Evolutionary conservation across 1,284 basidiomycete species (phyloP).

Genomic region (Sporisorium sorghi): DNA sequence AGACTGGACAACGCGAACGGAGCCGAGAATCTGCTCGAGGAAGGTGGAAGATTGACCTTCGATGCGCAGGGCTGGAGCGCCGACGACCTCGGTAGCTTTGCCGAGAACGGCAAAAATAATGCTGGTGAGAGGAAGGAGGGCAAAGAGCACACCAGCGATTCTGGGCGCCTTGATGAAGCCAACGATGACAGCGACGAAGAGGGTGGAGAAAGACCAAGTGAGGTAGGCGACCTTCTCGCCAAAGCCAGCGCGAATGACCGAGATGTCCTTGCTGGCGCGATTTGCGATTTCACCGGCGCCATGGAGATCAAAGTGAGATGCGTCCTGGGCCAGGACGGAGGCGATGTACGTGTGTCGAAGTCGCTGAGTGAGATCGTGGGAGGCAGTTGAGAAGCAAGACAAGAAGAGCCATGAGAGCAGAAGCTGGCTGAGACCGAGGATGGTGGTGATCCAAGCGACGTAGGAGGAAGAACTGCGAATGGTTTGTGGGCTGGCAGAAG

Average conservation of each 20-base stretch:
- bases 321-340: conserved; percentile 70
- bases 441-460: conserved; percentile 68
- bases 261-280: conserved; percentile 70
- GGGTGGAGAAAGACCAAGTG: conserved; percentile 66
- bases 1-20: conserved; percentile 70
- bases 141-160: conserved; percentile 70
- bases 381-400: conserved; percentile 65
- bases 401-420: conserved; percentile 66
- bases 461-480: conserved; percentile 53
- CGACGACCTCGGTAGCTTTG: conserved; percentile 63
- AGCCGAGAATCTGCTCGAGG: conserved; percentile 70
- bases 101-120: conserved; percentile 66
- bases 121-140: conserved; percentile 69
- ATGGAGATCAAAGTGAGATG: conserved; percentile 70
- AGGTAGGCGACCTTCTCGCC: conserved; percentile 71
- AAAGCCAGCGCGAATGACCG: conserved; percentile 68
- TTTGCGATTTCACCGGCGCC: conserved; percentile 71
- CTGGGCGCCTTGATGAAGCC: conserved; percentile 69
- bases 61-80: conserved; percentile 62
- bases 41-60: conserved; percentile 70
- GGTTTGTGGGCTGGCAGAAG: conserved; percentile 23
- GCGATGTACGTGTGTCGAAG: conserved; percentile 70
- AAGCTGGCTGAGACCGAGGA: conserved; percentile 66
- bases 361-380: conserved; percentile 64
- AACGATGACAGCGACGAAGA: conserved; percentile 68